These are phyloP conservation scores for Fibroporia radiculosa DNA, from an alignment of 768 basidiomycete species.

Conservation along the genomic window DNA sequence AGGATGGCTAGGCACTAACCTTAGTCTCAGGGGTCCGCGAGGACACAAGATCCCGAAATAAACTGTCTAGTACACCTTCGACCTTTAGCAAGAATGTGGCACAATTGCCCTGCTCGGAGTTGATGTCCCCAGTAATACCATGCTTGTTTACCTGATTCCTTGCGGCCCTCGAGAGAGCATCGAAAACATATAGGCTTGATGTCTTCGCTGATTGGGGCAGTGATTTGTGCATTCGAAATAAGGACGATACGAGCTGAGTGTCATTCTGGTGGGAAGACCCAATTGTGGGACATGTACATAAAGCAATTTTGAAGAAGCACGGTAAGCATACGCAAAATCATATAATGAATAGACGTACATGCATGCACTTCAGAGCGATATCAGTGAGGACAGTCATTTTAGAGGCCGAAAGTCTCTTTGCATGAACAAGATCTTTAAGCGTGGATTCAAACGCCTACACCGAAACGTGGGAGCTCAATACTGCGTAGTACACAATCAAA, in stretches of 20 bases:
- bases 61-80: slow-evolving; percentile 83
- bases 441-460: slow-evolving; percentile 71
- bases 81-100: slow-evolving; percentile 85
- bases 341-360: slow-evolving; percentile 38
- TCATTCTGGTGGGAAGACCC: slow-evolving; percentile 50
- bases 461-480: too few species aligned
- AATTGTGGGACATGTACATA: background rate
- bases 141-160: slow-evolving; percentile 60
- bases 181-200: slow-evolving; percentile 87
- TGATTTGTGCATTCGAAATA: slow-evolving; percentile 85
- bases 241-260: slow-evolving; percentile 77
- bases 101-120: slow-evolving; percentile 54
- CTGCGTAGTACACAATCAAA: background rate
- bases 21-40: slow-evolving; percentile 64
- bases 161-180: slow-evolving; percentile 85
- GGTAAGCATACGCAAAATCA: too few species aligned
- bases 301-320: background rate
- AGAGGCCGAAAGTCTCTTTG: slow-evolving; percentile 80
- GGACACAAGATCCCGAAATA: slow-evolving; percentile 78
- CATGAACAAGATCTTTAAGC: slow-evolving; percentile 74
- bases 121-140: slow-evolving; percentile 46
- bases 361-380: slow-evolving; percentile 67
- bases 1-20: slow-evolving; percentile 50
- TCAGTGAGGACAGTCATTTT: slow-evolving; percentile 77
- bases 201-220: slow-evolving; percentile 65